Percentiles rank a stretch among this genome's conserved stretches.
These are phyloP conservation scores for Chalaropsis ovoidea DNA, from an alignment of 2,329 filamentous ascomycete species.

Conservation along the genomic window DNA sequence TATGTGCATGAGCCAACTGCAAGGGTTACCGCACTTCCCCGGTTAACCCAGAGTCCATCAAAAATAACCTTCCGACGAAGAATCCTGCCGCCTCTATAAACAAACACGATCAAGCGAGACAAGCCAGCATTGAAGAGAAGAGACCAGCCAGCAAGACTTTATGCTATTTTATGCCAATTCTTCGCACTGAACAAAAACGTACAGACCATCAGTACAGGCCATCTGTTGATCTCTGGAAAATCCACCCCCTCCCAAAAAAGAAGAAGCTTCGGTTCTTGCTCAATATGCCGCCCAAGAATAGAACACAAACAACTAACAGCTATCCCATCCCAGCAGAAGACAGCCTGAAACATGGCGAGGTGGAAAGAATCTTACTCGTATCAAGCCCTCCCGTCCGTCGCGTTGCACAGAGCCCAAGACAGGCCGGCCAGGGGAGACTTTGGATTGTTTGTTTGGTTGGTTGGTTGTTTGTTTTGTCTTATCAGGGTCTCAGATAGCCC, in stretches of 20 bases:
- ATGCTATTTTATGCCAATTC: background rate
- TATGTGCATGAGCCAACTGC: background rate
- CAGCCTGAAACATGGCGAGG: too few species aligned
- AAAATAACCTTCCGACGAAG: conserved; percentile 8
- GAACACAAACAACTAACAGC: background rate
- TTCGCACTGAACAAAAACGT: too few species aligned
- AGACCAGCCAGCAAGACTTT: background rate
- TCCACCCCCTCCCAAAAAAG: background rate
- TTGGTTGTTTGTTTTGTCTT: too few species aligned
- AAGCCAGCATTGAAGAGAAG: background rate
- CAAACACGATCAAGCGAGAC: conserved; percentile 7
- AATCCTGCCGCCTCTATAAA: conserved; percentile 15
- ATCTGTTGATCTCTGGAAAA: background rate
- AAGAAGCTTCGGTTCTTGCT: conserved; percentile 1
- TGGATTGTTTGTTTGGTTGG: too few species aligned
- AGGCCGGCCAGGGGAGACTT: too few species aligned
- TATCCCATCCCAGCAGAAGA: too few species aligned
- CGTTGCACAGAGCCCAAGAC: too few species aligned
- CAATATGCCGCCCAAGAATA: background rate
- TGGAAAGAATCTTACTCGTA: too few species aligned
- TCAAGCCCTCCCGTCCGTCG: too few species aligned
- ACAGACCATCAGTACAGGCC: background rate
- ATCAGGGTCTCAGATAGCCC: too few species aligned
- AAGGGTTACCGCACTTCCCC: conserved; percentile 8
- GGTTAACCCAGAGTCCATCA: conserved; percentile 2